Conservation (phyloP, 306 rosid species). For the Fagus crenata region DNA sequence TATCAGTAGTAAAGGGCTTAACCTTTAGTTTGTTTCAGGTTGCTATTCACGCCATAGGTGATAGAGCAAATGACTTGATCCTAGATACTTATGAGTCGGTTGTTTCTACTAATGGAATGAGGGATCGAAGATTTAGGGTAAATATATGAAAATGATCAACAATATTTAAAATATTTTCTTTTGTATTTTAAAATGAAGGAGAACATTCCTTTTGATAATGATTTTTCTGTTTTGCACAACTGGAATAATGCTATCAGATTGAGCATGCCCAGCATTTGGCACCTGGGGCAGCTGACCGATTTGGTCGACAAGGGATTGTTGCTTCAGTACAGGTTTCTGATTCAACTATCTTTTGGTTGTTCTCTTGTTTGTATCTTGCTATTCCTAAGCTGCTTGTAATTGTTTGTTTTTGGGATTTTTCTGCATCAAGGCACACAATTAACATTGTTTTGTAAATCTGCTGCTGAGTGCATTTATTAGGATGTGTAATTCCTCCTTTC, state of each 20-base stretch:
- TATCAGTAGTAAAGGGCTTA: conserved; percentile 16
- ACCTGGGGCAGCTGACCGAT: conserved; percentile 51
- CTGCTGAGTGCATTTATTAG: background rate
- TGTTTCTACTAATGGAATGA: conserved; percentile 54
- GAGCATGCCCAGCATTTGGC: conserved; percentile 95
- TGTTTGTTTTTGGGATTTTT: background rate
- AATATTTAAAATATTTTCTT: background rate
- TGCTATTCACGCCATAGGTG: conserved; percentile 94
- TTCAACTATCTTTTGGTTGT: conserved; percentile 12
- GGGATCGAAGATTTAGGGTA: conserved; percentile 91
- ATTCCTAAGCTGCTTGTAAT: background rate
- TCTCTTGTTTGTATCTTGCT: conserved; percentile 17
- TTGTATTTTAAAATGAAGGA: background rate
- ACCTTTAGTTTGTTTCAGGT: conserved; percentile 50
- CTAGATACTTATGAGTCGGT: conserved; percentile 65
- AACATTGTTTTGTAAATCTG: background rate
- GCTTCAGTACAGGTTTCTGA: conserved; percentile 79
- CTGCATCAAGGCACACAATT: background rate
- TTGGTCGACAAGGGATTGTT: conserved; percentile 59
- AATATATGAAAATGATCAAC: conserved; percentile 13
- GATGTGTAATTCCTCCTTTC: background rate
- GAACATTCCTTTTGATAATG: conserved; percentile 8
- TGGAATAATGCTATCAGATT: conserved; percentile 53
- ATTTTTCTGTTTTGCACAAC: conserved; percentile 4
- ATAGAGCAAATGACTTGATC: conserved; percentile 76